These are phyloP conservation scores for Cystobasidium onofrii DNA, from an alignment of 768 basidiomycete species.

Conservation along the genomic window DNA sequence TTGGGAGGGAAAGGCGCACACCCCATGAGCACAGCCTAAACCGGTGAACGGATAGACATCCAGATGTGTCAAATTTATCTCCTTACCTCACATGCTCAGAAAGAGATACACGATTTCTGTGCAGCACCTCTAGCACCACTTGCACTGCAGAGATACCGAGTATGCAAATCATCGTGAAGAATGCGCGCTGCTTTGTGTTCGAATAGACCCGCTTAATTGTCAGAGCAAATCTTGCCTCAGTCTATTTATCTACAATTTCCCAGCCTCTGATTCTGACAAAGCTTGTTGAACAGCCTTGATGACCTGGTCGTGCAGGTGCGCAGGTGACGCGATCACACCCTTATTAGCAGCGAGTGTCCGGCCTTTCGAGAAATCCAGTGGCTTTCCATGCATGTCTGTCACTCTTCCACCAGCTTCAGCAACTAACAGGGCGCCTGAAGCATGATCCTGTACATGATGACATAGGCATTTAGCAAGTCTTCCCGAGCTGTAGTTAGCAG, in stretches of 20 bases:
- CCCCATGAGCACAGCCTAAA: neutral
- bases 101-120: too few relatives aligned
- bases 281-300: constrained; percentile 67
- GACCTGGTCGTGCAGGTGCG: constrained; percentile 60
- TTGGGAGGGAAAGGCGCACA: neutral
- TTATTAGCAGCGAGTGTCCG: constrained; percentile 75
- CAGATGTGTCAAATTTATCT: too few relatives aligned
- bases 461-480: neutral
- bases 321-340: constrained; percentile 75
- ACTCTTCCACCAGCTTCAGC: constrained; percentile 84
- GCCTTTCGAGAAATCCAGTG: constrained; percentile 77
- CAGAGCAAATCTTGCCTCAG: too few relatives aligned
- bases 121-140: too few relatives aligned
- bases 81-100: too few relatives aligned
- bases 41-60: too few relatives aligned
- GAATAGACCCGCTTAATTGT: too few relatives aligned
- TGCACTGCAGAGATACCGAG: too few relatives aligned
- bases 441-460: constrained; percentile 63
- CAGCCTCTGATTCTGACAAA: constrained; percentile 3
- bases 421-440: constrained; percentile 72
- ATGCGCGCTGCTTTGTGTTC: too few relatives aligned
- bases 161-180: too few relatives aligned
- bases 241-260: constrained; percentile 8
- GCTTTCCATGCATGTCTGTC: constrained; percentile 68
- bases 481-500: neutral